phyloP scores from a whole-genome alignment of 345 rosid genomes.

The Eucalyptus erythrocorys region DNA sequence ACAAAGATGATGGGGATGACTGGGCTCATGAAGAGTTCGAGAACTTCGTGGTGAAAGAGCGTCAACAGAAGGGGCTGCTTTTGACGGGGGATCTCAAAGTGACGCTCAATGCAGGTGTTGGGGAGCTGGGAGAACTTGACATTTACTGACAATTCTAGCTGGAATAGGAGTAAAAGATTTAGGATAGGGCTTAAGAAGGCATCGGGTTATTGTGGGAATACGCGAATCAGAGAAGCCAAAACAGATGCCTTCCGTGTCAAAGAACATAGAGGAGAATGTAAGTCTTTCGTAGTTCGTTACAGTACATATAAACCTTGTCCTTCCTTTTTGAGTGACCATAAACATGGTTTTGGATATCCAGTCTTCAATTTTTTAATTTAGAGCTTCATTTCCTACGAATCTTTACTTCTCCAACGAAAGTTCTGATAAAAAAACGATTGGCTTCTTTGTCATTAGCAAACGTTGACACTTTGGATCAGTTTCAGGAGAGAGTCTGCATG shows the following conservation, averaged over 20 bases:
- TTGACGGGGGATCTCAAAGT: background rate
- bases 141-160: background rate
- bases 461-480: background rate
- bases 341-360: background rate
- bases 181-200: background rate
- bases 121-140: background rate
- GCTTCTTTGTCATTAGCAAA: background rate
- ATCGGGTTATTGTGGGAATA: background rate
- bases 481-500: background rate
- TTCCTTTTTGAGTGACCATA: rapidly evolving
- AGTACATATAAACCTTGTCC: background rate
- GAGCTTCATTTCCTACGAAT: background rate
- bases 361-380: background rate
- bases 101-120: background rate
- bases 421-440: rapidly evolving
- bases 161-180: background rate
- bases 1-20: no score
- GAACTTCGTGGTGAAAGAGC: background rate
- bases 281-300: rapidly evolving
- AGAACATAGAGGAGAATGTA: background rate
- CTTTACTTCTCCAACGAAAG: background rate
- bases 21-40: no score
- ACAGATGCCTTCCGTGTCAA: background rate
- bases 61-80: background rate
- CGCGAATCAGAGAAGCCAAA: background rate